Conservation (phyloP, 164 flowering plant species). For the Nelumbo lutea region DNA sequence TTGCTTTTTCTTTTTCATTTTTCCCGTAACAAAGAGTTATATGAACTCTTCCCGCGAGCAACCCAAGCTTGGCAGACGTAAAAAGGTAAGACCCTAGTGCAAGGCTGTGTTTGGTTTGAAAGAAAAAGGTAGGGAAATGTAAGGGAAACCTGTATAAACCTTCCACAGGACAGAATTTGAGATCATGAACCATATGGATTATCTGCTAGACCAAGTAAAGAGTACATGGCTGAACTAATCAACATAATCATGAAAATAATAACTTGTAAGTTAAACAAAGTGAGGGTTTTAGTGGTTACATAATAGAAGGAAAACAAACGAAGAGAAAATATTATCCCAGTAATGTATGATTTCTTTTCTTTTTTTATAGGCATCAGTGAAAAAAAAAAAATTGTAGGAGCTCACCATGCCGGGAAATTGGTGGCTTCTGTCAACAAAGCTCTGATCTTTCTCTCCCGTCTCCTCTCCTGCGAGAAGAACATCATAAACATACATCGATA, state of each 20-base stretch:
- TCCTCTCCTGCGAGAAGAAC: conserved; percentile 41
- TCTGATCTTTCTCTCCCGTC: conserved; percentile 32
- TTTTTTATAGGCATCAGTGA: not conserved
- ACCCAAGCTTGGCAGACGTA: no score
- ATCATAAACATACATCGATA: not conserved
- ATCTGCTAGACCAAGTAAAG: not conserved
- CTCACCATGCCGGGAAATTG: conserved; percentile 77
- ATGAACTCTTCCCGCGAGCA: no score
- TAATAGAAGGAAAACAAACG: not conserved
- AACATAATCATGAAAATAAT: not conserved
- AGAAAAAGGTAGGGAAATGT: no score
- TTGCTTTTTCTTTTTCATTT: no score
- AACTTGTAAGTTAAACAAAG: not conserved
- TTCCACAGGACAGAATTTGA: no score
- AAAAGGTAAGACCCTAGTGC: no score
- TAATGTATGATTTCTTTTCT: not conserved
- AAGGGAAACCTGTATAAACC: not conserved
- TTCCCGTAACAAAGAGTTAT: no score
- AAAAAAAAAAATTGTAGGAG: not conserved
- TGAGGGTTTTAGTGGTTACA: not conserved
- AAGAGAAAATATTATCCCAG: not conserved
- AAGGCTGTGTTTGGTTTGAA: no score
- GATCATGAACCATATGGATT: not conserved
- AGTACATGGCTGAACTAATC: not conserved
- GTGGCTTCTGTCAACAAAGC: conserved; percentile 66